phyloP scores from a whole-genome alignment of 2,329 filamentous ascomycete genomes.

The Alternaria angustiovoidea region DNA sequence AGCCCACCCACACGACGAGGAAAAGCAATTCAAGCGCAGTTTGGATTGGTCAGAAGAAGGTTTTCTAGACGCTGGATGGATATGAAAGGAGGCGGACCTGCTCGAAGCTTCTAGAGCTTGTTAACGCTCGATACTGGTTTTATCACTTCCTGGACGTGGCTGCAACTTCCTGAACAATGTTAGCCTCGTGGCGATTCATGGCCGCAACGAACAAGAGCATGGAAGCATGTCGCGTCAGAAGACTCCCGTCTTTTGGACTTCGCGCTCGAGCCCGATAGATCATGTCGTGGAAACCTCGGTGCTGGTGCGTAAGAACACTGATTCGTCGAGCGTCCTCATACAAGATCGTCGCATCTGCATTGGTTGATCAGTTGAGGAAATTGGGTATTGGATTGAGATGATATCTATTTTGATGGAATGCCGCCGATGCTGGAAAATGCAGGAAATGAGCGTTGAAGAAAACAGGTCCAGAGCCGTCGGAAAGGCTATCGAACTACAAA shows the following conservation, averaged over 20 bases:
- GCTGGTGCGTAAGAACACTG: neutral
- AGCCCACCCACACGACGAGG: constrained; percentile 4
- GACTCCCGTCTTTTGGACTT: neutral
- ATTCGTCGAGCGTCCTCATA: neutral
- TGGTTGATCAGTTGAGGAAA: neutral
- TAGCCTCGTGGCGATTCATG: neutral
- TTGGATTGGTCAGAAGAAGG: neutral
- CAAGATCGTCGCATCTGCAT: neutral
- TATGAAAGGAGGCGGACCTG: neutral
- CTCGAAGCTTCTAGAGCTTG: neutral
- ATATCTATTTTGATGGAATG: neutral
- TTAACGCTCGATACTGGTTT: neutral
- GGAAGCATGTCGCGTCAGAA: neutral
- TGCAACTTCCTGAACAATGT: neutral
- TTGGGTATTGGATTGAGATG: neutral
- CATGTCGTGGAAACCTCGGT: neutral
- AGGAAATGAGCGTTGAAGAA: neutral
- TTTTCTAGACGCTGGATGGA: neutral
- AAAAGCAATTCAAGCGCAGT: neutral
- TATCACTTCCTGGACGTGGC: neutral
- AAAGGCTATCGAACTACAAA: neutral
- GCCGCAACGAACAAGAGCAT: neutral
- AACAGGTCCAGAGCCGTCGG: neutral
- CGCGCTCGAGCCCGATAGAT: neutral
- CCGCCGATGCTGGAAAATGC: neutral